These are phyloP conservation scores for Leonotis leonurus DNA, from an alignment of 257 asterid species.

Conservation along the genomic window DNA sequence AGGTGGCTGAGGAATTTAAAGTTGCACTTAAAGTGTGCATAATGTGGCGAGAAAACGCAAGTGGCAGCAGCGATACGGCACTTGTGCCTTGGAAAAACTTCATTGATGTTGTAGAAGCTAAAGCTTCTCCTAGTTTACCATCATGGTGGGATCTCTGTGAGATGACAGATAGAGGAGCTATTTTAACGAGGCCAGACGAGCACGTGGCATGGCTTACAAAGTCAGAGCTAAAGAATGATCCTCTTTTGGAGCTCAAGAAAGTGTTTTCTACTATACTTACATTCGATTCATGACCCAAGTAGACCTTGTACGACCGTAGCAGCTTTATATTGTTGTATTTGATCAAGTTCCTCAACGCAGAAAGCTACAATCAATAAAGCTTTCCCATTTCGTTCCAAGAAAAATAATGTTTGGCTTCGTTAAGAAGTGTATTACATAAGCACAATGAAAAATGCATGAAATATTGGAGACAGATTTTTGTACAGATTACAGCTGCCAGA, in stretches of 20 bases:
- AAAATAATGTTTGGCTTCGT: neutral
- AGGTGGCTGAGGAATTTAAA: slow-evolving; percentile 50
- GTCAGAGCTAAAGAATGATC: slow-evolving; percentile 29
- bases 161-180: slow-evolving; percentile 65
- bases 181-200: slow-evolving; percentile 91
- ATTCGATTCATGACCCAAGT: slow-evolving; percentile 15
- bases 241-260: slow-evolving; percentile 36
- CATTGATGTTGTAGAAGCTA: slow-evolving; percentile 51
- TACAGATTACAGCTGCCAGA: too few relatives aligned
- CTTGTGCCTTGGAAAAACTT: slow-evolving; percentile 55
- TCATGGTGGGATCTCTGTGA: slow-evolving; percentile 92
- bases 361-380: too few relatives aligned
- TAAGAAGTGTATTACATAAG: too few relatives aligned
- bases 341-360: too few relatives aligned
- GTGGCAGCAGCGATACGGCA: slow-evolving; percentile 31
- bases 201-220: slow-evolving; percentile 75
- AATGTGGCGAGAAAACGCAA: slow-evolving; percentile 50
- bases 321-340: neutral
- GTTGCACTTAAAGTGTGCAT: slow-evolving; percentile 54
- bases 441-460: too few relatives aligned
- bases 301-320: neutral
- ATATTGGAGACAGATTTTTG: too few relatives aligned
- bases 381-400: too few relatives aligned
- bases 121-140: slow-evolving; percentile 26
- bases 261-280: slow-evolving; percentile 45